phyloP scores from a whole-genome alignment of 1,284 basidiomycete genomes.

The Cryptococcus wingfieldii region DNA sequence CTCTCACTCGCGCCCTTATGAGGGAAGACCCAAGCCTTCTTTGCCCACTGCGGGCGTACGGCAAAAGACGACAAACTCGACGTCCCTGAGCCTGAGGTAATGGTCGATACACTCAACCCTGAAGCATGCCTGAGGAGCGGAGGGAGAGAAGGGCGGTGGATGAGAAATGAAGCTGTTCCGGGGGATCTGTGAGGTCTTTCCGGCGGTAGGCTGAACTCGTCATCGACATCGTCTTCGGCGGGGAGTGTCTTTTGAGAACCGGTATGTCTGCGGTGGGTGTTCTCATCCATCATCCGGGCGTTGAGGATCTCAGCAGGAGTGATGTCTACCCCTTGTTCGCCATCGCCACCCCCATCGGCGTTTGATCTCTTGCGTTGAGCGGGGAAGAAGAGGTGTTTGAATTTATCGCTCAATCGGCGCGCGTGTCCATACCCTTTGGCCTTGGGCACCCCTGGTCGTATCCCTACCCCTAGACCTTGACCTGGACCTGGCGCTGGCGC shows the following conservation, averaged over 20 bases:
- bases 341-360: not conserved
- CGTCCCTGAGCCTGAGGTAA: too few species aligned
- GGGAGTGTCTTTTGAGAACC: not conserved
- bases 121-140: too few species aligned
- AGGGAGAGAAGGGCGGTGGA: not conserved
- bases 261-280: not conserved
- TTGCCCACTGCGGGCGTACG: too few species aligned
- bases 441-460: not conserved
- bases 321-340: not conserved
- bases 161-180: conserved; percentile 3
- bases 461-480: not conserved
- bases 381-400: not conserved
- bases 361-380: not conserved
- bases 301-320: not conserved
- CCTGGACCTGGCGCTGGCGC: too few species aligned
- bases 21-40: too few species aligned
- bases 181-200: conserved; percentile 3
- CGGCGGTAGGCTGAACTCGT: not conserved
- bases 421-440: not conserved
- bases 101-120: too few species aligned
- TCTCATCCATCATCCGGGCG: not conserved
- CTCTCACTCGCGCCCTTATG: too few species aligned
- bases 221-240: not conserved
- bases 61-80: too few species aligned
- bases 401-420: conserved; percentile 5